Percentiles rank a stretch among this genome's conserved stretches.
Conservation (phyloP, 2,329 filamentous ascomycete species). For the Pestalotiopsis sp. region DNA sequence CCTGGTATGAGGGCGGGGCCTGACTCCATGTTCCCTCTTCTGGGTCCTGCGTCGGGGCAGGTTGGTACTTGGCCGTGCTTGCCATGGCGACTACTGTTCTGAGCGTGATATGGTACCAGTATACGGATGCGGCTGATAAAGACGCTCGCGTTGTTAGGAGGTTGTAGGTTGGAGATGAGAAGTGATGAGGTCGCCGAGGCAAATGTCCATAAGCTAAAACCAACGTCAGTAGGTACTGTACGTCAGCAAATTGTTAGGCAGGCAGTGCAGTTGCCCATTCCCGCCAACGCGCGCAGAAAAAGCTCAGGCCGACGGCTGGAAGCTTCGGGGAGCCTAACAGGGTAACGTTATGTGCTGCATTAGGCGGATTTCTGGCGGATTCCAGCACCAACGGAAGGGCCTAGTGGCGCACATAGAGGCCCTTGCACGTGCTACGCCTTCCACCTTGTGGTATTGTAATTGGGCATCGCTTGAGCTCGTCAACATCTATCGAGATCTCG, state of each 20-base stretch:
- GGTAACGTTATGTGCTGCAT: background rate
- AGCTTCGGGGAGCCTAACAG: background rate
- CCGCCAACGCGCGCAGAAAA: background rate
- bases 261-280: background rate
- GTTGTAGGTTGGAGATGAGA: background rate
- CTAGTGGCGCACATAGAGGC: background rate
- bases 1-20: slow-evolving; percentile 80
- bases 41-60: slow-evolving; percentile 84
- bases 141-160: background rate
- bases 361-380: background rate
- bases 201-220: background rate
- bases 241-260: background rate
- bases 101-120: background rate
- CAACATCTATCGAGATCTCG: background rate
- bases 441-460: background rate
- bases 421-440: background rate
- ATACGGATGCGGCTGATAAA: background rate
- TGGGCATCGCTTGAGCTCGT: background rate
- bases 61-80: slow-evolving; percentile 78
- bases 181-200: background rate
- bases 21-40: slow-evolving; percentile 68
- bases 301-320: background rate
- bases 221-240: background rate
- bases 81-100: slow-evolving; percentile 60
- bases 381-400: background rate